Percentiles rank a stretch among this genome's conserved stretches.
Conservation (phyloP, 495 filamentous ascomycete species). For the Lichenothelia convexa region DNA sequence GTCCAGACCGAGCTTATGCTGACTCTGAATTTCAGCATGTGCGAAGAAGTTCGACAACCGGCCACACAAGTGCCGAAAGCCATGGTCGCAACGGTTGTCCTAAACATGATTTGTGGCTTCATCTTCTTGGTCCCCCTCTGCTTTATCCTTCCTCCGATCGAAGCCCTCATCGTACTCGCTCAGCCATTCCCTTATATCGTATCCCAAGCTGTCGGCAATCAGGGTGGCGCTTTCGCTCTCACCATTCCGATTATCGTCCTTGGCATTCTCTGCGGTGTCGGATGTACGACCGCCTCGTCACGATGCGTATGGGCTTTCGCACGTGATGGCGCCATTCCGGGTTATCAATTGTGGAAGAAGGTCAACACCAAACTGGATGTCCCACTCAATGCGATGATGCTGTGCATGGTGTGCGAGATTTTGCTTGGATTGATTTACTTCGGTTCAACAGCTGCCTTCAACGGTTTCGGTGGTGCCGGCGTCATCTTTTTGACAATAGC, state of each 20-base stretch:
- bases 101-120: slow-evolving; percentile 30
- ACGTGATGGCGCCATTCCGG: slow-evolving; percentile 42
- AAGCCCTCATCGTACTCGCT: slow-evolving; percentile 22
- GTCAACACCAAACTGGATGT: slow-evolving; percentile 29
- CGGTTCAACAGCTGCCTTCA: slow-evolving; percentile 29
- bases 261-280: slow-evolving; percentile 35
- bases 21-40: slow-evolving; percentile 22
- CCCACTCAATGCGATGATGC: slow-evolving; percentile 33
- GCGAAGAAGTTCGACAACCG: slow-evolving; percentile 29
- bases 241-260: slow-evolving; percentile 31
- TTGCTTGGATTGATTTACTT: slow-evolving; percentile 33
- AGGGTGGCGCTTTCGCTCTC: slow-evolving; percentile 28
- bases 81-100: slow-evolving; percentile 30
- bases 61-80: slow-evolving; percentile 32
- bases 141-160: slow-evolving; percentile 30
- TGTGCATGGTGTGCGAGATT: slow-evolving; percentile 29
- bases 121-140: slow-evolving; percentile 31
- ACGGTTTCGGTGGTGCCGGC: slow-evolving; percentile 44
- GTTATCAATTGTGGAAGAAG: slow-evolving; percentile 38
- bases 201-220: slow-evolving; percentile 26
- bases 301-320: slow-evolving; percentile 40
- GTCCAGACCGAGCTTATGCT: too few relatives aligned
- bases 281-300: slow-evolving; percentile 32
- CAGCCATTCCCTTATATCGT: slow-evolving; percentile 30
- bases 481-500: slow-evolving; percentile 39